Base-by-base conservation (phyloP, 2,329 filamentous ascomycete genomes). In the Cladorrhinum sp. region DNA sequence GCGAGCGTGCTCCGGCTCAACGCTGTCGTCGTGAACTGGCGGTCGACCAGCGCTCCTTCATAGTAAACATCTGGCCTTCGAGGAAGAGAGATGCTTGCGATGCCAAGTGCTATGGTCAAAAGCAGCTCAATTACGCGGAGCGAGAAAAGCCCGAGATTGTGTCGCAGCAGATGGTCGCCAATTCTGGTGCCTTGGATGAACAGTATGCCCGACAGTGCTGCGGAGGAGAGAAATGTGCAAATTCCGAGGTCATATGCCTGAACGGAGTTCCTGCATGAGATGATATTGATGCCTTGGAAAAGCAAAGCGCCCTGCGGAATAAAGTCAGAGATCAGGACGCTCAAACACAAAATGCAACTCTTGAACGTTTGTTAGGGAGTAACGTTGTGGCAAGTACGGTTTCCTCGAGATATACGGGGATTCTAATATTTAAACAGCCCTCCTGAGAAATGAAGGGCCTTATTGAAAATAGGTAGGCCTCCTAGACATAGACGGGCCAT, bases 41-140 rank as follows among this genome's bases (percentile, higher is more conserved):
- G 76, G 69, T 93, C 89, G 30, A 94, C 86, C 2, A 79, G 70
- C 52, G 79, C 76, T 24, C 79, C 85, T 42, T 86, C 64, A 67
- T 80, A 77, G 68, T 80, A 90, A 18, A 92, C 85, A 57, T 86
- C 79, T 2, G 90, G 90, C 10, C 90, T 81, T 49, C 90, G 82
- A 3, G 87, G 88, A 14, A 92, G 75, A 1, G 80, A 78, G 12
- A 88, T 64, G 64, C 81, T 81, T 16, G 78, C 73, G 50, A 82
- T 64, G 14, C 75, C 73, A 18, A 85, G 73, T n/a, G 73, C 68
- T n/a, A 84, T 28, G 14, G 76, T 72, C 10, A 77, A 70, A 8
- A 71, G 72, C 20, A 85, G 69, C 60, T 86, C 82, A 2, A 75
- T 72, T 1, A 79, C 70, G 33, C 84, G 79, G 14, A 87, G 73